A percentile compares a stretch with the other conserved stretches of the same genome.
phyloP scores from a whole-genome alignment of 176 grass and related monocot species.

The Microstegium vimineum region DNA sequence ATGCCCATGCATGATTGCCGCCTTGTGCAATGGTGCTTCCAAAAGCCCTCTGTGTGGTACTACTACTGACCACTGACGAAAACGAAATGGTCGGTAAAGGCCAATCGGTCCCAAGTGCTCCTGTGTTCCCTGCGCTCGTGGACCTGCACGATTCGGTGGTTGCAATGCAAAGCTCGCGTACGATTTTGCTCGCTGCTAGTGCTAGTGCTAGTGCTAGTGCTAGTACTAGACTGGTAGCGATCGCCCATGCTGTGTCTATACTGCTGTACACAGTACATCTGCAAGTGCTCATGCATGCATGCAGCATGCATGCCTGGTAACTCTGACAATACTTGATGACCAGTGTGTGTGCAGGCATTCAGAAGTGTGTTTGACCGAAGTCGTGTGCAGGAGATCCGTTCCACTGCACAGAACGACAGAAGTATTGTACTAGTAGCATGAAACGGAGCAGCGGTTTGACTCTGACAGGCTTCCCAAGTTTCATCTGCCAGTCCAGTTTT shows the following conservation, averaged over 20 bases:
- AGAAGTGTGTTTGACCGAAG: not conserved
- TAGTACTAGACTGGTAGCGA: no score
- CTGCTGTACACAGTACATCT: no score
- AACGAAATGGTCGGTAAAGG: conserved; percentile 40
- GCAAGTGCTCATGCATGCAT: no score
- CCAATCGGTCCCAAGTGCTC: not conserved
- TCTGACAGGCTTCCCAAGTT: not conserved
- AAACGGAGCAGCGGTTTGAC: not conserved
- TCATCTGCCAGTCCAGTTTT: not conserved
- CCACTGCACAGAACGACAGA: not conserved
- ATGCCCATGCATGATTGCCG: not conserved
- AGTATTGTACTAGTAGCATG: no score
- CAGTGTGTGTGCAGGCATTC: not conserved
- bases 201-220: no score
- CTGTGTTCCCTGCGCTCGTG: not conserved
- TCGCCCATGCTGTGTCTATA: not conserved
- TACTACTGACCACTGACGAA: not conserved
- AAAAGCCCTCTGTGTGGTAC: not conserved
- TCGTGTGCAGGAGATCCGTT: not conserved
- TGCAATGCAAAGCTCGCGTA: not conserved
- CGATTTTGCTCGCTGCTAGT: not conserved
- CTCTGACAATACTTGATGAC: no score
- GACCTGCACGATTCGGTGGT: conserved; percentile 1
- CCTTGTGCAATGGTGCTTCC: not conserved
- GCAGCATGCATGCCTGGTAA: not conserved